A percentile compares a stretch with the other conserved stretches of the same genome.
Conservation (phyloP, 108 stramenopile species). For the Mediolabrus comicus region DNA sequence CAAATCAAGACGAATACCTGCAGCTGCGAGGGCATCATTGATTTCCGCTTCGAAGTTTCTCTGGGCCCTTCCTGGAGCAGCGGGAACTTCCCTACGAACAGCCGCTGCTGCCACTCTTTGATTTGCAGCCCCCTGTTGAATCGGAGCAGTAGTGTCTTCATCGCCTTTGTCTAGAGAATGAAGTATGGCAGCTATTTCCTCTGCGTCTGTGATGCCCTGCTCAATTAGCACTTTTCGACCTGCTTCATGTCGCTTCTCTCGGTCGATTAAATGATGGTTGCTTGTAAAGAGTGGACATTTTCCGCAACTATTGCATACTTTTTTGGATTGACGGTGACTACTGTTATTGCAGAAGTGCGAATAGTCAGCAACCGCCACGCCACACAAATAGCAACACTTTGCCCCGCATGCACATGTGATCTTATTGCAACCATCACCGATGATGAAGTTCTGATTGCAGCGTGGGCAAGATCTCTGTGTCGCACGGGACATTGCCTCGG, state of each 20-base stretch:
- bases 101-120: too few species aligned
- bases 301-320: too few species aligned
- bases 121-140: too few species aligned
- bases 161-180: neutral
- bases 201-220: conserved; percentile 7
- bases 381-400: conserved; percentile 13
- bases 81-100: too few species aligned
- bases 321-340: neutral
- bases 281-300: conserved; percentile 19
- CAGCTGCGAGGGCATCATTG: too few species aligned
- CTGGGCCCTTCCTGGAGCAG: too few species aligned
- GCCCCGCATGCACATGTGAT: conserved; percentile 13
- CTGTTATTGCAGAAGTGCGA: conserved; percentile 16
- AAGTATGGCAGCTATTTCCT: conserved; percentile 15
- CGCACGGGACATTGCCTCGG: conserved; percentile 20
- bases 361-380: conserved; percentile 8
- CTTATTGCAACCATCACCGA: conserved; percentile 21
- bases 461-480: conserved; percentile 13
- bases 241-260: conserved; percentile 12
- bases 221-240: conserved; percentile 15
- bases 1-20: too few species aligned
- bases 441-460: conserved; percentile 8
- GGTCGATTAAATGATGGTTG: conserved; percentile 7
- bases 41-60: too few species aligned
- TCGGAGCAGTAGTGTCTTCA: neutral